phyloP scores from a whole-genome alignment of 208 protist genomes.

The Trichomonas vaginalis region DNA sequence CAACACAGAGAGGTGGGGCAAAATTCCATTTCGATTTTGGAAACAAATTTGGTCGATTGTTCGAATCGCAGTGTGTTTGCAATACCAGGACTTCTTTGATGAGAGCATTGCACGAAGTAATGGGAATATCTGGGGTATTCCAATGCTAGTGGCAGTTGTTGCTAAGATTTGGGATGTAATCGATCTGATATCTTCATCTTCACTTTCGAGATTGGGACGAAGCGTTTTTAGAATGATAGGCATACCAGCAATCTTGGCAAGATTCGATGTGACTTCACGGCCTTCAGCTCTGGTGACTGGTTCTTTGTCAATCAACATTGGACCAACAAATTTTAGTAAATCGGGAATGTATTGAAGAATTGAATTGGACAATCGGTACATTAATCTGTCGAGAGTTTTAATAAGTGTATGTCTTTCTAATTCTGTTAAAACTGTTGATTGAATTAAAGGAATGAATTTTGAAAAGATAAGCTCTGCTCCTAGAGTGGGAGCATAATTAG shows the following conservation, averaged over 20 bases:
- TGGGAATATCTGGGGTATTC: constrained; percentile 72
- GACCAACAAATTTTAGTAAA: constrained; percentile 93
- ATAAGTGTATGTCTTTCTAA: constrained; percentile 90
- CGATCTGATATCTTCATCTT: constrained; percentile 86
- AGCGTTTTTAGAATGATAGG: constrained; percentile 86
- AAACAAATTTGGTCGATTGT: constrained; percentile 87
- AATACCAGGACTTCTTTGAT: constrained; percentile 76
- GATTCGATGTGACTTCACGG: constrained; percentile 88
- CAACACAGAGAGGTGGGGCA: constrained; percentile 73
- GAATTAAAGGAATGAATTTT: constrained; percentile 87
- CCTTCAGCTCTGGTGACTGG: constrained; percentile 89
- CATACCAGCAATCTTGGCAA: constrained; percentile 91
- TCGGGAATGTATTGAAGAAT: constrained; percentile 84
- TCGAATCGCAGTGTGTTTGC: constrained; percentile 68
- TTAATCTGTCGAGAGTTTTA: constrained; percentile 83
- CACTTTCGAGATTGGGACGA: constrained; percentile 86
- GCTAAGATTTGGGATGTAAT: constrained; percentile 89
- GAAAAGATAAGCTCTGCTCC: constrained; percentile 85
- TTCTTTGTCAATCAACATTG: constrained; percentile 89
- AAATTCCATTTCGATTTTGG: constrained; percentile 80
- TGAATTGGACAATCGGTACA: constrained; percentile 84
- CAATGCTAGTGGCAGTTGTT: constrained; percentile 79
- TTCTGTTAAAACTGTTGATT: constrained; percentile 76
- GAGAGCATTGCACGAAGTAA: constrained; percentile 87
- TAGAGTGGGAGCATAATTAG: constrained; percentile 87